phyloP scores from a whole-genome alignment of 306 rosid genomes.

The Clitoria ternatea region DNA sequence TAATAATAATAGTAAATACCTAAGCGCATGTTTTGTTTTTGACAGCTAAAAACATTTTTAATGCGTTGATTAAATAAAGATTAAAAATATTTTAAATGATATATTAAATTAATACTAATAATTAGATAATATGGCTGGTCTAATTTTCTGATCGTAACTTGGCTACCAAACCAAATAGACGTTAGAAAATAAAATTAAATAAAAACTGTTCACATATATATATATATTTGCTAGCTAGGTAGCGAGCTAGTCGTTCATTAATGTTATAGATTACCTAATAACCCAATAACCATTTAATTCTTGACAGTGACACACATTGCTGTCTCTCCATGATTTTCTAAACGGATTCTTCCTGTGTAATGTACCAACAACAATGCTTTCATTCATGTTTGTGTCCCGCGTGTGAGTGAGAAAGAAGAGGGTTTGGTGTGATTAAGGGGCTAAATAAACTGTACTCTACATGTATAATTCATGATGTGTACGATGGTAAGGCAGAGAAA shows the following conservation, averaged over 20 bases:
- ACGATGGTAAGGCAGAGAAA: slow-evolving; percentile 31
- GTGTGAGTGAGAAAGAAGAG: slow-evolving; percentile 9
- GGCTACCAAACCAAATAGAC: no score
- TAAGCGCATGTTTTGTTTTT: no score
- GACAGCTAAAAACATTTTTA: no score
- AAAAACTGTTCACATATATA: no score
- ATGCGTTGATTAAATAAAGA: no score
- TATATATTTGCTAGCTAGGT: no score
- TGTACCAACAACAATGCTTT: slow-evolving; percentile 33
- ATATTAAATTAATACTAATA: no score
- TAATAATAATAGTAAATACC: no score
- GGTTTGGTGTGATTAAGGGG: slow-evolving; percentile 14
- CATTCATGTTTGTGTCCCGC: slow-evolving; percentile 9
- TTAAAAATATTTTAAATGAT: no score
- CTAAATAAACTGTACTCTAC: neutral
- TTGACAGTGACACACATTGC: slow-evolving; percentile 59
- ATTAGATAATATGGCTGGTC: no score
- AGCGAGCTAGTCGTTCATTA: neutral
- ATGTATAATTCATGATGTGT: slow-evolving; percentile 37
- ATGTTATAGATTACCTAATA: slow-evolving; percentile 31
- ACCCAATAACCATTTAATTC: slow-evolving; percentile 30
- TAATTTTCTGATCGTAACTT: no score
- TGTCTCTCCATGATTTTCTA: slow-evolving; percentile 48
- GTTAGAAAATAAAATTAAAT: no score
- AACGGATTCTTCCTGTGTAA: slow-evolving; percentile 45